These are phyloP conservation scores for Termitomyces bulborhizus DNA, from an alignment of 768 basidiomycete genomes.

Conservation along the genomic window DNA sequence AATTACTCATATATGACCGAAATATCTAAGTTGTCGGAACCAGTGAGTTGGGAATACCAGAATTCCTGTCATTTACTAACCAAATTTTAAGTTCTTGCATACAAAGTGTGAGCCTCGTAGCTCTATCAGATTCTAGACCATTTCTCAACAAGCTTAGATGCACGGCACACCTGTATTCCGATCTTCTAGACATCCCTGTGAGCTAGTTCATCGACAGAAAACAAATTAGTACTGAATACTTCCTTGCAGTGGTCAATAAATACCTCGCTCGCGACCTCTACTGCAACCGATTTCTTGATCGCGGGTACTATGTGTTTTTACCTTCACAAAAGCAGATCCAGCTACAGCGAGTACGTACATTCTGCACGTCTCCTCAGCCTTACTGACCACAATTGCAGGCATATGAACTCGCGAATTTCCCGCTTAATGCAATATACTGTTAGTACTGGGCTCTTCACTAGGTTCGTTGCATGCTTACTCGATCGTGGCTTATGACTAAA, in stretches of 20 bases:
- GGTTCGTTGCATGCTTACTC: slow-evolving; percentile 3
- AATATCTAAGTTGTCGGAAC: slow-evolving; percentile 23
- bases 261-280: slow-evolving; percentile 34
- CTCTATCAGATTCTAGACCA: not conserved
- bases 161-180: slow-evolving; percentile 21
- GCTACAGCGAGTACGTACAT: slow-evolving; percentile 12
- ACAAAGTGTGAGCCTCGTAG: slow-evolving; percentile 24
- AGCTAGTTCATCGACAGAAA: not conserved
- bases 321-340: slow-evolving; percentile 24
- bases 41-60: slow-evolving; percentile 13
- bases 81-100: slow-evolving; percentile 23
- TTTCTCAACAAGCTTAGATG: slow-evolving; percentile 17
- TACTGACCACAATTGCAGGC: slow-evolving; percentile 4
- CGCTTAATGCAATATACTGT: slow-evolving; percentile 24
- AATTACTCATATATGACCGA: not conserved
- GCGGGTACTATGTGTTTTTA: slow-evolving; percentile 28
- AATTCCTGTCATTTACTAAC: not conserved
- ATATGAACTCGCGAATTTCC: slow-evolving; percentile 25
- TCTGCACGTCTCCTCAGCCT: not conserved
- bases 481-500: not conserved
- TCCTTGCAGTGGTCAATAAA: slow-evolving; percentile 33
- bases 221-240: not conserved
- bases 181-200: not conserved
- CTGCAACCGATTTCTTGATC: slow-evolving; percentile 39
- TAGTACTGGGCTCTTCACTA: slow-evolving; percentile 20